Evolutionary conservation across 805 yeast species (phyloP).

Genomic region (Komagataella phaffii): DNA sequence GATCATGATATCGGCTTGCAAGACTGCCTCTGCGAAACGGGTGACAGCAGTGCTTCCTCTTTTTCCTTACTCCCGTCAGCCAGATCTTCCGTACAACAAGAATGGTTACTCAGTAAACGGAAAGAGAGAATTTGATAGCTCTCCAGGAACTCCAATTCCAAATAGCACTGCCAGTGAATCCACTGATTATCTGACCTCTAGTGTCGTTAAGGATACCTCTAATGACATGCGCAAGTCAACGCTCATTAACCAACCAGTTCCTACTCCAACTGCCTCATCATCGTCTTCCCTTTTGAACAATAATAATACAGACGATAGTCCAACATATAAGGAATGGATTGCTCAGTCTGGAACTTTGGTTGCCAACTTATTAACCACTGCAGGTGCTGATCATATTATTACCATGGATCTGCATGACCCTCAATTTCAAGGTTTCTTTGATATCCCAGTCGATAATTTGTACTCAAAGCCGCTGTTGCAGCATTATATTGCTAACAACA

Average conservation of each 20-base stretch:
- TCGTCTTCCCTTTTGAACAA: background rate
- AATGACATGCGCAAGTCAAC: constrained; percentile 1
- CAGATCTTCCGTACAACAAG: constrained; percentile 76
- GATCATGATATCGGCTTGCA: constrained; percentile 83
- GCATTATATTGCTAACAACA: constrained; percentile 63
- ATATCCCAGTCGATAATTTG: constrained; percentile 89
- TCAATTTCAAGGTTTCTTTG: constrained; percentile 95
- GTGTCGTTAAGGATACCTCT: background rate
- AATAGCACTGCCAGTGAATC: background rate
- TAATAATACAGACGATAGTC: constrained; percentile 16
- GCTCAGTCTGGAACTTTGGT: constrained; percentile 90
- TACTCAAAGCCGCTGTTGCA: constrained; percentile 81
- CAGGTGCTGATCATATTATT: constrained; percentile 93
- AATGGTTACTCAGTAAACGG: constrained; percentile 31
- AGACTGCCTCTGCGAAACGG: constrained; percentile 76
- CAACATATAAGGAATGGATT: constrained; percentile 88
- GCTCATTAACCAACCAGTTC: background rate
- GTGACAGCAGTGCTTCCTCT: constrained; percentile 88
- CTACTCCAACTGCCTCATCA: background rate
- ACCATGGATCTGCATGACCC: constrained; percentile 98
- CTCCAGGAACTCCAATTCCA: constrained; percentile 29
- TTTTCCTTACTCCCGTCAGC: constrained; percentile 93
- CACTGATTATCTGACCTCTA: background rate
- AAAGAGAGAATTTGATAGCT: constrained; percentile 20
- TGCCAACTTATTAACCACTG: constrained; percentile 75